These are phyloP conservation scores for Euphorbia pulcherrima DNA, from an alignment of 345 rosid genomes.

Conservation along the genomic window DNA sequence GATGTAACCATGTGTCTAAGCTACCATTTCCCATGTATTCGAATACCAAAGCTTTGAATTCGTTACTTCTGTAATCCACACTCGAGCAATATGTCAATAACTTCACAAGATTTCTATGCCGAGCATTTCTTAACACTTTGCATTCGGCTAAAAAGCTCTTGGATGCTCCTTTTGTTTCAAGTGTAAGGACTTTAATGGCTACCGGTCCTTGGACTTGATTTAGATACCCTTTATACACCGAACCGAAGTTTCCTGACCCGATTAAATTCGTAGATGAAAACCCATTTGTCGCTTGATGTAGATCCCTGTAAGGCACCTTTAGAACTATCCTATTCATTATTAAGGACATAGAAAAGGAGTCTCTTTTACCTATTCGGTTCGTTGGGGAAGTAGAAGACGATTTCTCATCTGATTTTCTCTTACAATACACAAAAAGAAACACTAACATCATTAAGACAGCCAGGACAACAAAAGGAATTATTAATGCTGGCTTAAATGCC, in stretches of 20 bases:
- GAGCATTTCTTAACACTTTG: slow-evolving; percentile 2
- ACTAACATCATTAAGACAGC: background rate
- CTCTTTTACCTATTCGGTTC: background rate
- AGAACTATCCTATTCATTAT: background rate
- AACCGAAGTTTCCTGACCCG: slow-evolving; percentile 13
- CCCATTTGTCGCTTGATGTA: background rate
- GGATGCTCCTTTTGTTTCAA: slow-evolving; percentile 4
- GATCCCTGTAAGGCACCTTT: slow-evolving; percentile 15
- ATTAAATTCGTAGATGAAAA: slow-evolving; percentile 11
- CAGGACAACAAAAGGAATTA: background rate
- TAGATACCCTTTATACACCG: slow-evolving; percentile 15
- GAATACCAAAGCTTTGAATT: slow-evolving; percentile 21
- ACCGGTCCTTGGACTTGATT: background rate
- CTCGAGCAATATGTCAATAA: slow-evolving; percentile 13
- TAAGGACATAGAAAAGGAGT: background rate
- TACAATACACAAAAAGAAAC: slow-evolving; percentile 1
- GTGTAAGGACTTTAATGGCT: slow-evolving; percentile 19
- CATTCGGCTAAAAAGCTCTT: slow-evolving; percentile 19
- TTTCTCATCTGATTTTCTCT: slow-evolving; percentile 11
- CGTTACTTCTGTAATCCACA: slow-evolving; percentile 14
- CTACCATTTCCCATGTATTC: slow-evolving; percentile 19
- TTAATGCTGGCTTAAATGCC: background rate
- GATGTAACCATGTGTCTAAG: slow-evolving; percentile 19
- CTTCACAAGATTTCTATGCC: slow-evolving; percentile 16
- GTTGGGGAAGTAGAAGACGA: background rate